Evolutionary conservation across 768 basidiomycete genomes (phyloP), one percentile per base, ranked within the genome.

Genomic region (Tephrocybe sp.): DNA sequence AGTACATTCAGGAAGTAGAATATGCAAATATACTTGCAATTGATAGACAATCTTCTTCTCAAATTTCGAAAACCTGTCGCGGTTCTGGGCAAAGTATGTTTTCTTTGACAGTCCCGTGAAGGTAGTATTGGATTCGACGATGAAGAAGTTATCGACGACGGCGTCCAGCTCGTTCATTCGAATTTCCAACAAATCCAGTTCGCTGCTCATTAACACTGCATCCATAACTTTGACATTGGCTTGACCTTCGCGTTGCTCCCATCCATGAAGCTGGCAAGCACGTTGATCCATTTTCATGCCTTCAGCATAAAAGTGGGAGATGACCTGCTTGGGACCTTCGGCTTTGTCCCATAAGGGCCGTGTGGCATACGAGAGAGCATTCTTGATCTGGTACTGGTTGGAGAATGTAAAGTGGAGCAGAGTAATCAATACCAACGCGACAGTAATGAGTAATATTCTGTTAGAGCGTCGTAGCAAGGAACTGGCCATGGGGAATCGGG

Each of bases 101-200:
- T 74, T 69, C 62, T 85, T 84, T 5, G 76, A 72, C 30, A 79
- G 56, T 3, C 83, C 83, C 4, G 83, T 83, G 63, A 85, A 84
- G 12, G 82, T 84, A 13, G 72, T 72, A 59, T 82, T 80, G 43
- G 78, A 79, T 60, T 84, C 83, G 46, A 84, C 68, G 58, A 86
- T 76, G 60, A 83, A 73, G 67, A 85, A 84, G 17, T 73, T 68
- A 62, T 82, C 77, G 20, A 84, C 82, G 41, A 80, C 71, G 4
- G 73, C 62, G 50, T 77, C 74, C 45, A 84, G 71, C 63, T 86
- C 84, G 65, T 82, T 69, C 68, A 85, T 65, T 17, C 84, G 76
- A 48, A 85, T 76, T 62, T 85, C 83, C 43, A 85, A 62, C 23
- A 86, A 67, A 59, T 85, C 84, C 23, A 85, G 67, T 59, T 86